These are phyloP conservation scores for Mrakia frigida DNA, from an alignment of 768 basidiomycete genomes.

Conservation along the genomic window DNA sequence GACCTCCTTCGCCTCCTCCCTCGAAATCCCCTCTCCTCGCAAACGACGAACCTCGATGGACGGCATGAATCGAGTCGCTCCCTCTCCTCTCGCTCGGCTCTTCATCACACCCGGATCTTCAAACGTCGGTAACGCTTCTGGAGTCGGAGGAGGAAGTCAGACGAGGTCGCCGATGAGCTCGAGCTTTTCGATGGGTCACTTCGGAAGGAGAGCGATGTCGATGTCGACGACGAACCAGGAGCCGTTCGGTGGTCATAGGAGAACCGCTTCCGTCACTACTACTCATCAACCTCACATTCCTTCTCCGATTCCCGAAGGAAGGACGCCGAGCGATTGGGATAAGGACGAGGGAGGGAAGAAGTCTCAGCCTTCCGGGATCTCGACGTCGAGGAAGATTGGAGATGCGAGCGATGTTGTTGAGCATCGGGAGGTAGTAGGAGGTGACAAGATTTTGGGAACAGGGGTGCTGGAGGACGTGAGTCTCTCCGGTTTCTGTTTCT, in stretches of 20 bases:
- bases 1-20: neutral
- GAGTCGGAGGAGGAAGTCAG: neutral
- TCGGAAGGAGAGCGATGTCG: slow-evolving; percentile 19
- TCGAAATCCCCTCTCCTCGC: slow-evolving; percentile 23
- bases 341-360: neutral
- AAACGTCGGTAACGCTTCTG: neutral
- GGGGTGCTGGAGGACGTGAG: neutral
- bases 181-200: neutral
- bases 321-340: neutral
- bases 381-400: slow-evolving; percentile 3
- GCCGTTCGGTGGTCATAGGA: neutral
- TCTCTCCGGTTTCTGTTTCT: too few species aligned
- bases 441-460: neutral
- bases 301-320: slow-evolving; percentile 13
- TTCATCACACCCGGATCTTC: slow-evolving; percentile 18
- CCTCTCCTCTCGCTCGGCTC: slow-evolving; percentile 29
- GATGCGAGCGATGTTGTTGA: slow-evolving; percentile 13
- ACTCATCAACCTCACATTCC: neutral
- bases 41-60: slow-evolving; percentile 26
- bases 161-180: slow-evolving; percentile 1
- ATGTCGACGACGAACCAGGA: slow-evolving; percentile 11
- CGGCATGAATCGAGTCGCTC: slow-evolving; percentile 1
- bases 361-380: neutral
- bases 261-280: neutral
- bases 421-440: neutral